These are phyloP conservation scores for Fusarium chlamydosporum DNA, from an alignment of 2,329 filamentous ascomycete species.

Conservation along the genomic window DNA sequence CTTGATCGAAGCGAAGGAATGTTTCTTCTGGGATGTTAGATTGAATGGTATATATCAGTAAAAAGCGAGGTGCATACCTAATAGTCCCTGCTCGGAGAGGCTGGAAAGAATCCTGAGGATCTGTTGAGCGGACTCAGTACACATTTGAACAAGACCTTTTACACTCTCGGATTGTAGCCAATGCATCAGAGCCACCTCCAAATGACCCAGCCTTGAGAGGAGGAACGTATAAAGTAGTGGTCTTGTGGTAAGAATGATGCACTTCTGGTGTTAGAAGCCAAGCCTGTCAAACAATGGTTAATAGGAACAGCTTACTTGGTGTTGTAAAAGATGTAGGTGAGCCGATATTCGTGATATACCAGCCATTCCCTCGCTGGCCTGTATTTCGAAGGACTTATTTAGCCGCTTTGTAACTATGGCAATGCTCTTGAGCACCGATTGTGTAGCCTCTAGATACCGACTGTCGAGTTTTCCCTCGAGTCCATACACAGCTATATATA, in stretches of 20 bases:
- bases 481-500: slow-evolving; percentile 38
- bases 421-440: slow-evolving; percentile 42
- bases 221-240: slow-evolving; percentile 44
- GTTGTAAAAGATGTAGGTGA: slow-evolving; percentile 42
- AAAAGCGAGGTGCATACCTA: slow-evolving; percentile 12
- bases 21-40: slow-evolving; percentile 18
- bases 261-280: slow-evolving; percentile 19
- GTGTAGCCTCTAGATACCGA: slow-evolving; percentile 39
- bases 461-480: slow-evolving; percentile 46
- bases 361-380: slow-evolving; percentile 29
- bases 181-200: slow-evolving; percentile 41
- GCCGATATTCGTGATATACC: slow-evolving; percentile 40
- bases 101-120: slow-evolving; percentile 32
- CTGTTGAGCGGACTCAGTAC: slow-evolving; percentile 34
- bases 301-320: slow-evolving; percentile 26
- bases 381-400: slow-evolving; percentile 40
- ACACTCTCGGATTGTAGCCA: slow-evolving; percentile 43
- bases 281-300: rapidly evolving
- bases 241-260: slow-evolving; percentile 42
- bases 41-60: rapidly evolving
- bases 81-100: slow-evolving; percentile 36
- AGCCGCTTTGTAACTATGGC: slow-evolving; percentile 37
- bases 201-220: slow-evolving; percentile 38
- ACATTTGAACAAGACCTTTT: slow-evolving; percentile 28
- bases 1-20: slow-evolving; percentile 33